Evolutionary conservation across 495 filamentous ascomycete species (phyloP), one percentile per base, ranked within the genome.

Genomic region (Podospora didyma): DNA sequence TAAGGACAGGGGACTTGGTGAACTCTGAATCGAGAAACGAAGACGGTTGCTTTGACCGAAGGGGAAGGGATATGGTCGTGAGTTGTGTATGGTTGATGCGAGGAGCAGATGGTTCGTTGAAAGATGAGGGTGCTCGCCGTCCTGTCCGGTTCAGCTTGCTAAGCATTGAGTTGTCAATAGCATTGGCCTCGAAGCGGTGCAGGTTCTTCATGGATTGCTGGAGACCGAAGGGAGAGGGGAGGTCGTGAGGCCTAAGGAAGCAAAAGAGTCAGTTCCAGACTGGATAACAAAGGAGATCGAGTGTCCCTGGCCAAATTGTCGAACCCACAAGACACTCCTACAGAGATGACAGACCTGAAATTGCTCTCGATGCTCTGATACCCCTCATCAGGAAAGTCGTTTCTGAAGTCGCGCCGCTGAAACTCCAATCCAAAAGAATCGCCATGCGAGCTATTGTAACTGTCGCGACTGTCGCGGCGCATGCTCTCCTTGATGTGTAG

Each of bases 151-250:
- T 89, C 75, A 75, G 84, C 66, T 89, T 92, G 46, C 88, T 89
- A 23, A 94, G 71, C 50, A 93, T 73, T 56, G 87, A 86, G 65
- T 86, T 86, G 62, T 95, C 91, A 63, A 94, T 94, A 24, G 83
- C 82, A 61, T 89, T 83, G 16, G 82, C 86, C 7, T 81, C 83
- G 22, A 67, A 67, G 55, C 79, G 83, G 65, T 35, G 57, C 17
- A 76, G 73, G 76, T 87, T 73, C 24, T 69, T 79, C 53, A 75
- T 71, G 55, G 77, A 67, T n/a, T n/a, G n/a, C 51, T 81, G 76
- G 49, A 68, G 69, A 53, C 75, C 71, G 70, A 69, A 61, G 63
- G 65, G 35, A 47, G 67, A 62, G 6, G 64, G 53, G 11, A 67
- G 59, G 9, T 58, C 63, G 16, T 62, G 50, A 10, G 47, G 67